These are phyloP conservation scores for Scheffersomyces cryptocercus DNA, from an alignment of 1,139 yeast species.

Conservation along the genomic window DNA sequence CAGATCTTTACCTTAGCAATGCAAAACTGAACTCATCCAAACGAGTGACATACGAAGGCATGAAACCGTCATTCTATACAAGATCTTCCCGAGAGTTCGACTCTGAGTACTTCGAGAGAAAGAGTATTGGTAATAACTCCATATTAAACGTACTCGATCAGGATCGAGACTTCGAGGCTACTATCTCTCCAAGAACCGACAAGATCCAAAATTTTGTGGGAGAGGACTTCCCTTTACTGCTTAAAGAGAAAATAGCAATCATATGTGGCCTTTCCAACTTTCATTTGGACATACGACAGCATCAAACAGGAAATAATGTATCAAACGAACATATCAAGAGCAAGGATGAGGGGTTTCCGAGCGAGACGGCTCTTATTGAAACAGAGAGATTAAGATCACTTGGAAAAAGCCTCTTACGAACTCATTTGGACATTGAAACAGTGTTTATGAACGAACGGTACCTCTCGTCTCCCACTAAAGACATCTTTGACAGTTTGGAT, in stretches of 20 bases:
- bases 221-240: conserved; percentile 19
- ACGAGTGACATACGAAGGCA: conserved; percentile 12
- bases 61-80: conserved; percentile 15
- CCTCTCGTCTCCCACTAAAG: conserved; percentile 29
- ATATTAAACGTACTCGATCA: conserved; percentile 11
- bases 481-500: conserved; percentile 21
- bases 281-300: conserved; percentile 6
- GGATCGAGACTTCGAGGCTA: conserved; percentile 11
- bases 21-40: conserved; percentile 8
- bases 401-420: conserved; percentile 21
- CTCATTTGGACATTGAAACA: conserved; percentile 20
- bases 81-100: conserved; percentile 15
- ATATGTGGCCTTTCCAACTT: conserved; percentile 24
- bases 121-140: conserved; percentile 10
- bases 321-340: neutral
- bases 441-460: conserved; percentile 29
- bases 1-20: conserved; percentile 15
- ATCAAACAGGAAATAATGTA: neutral
- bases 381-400: conserved; percentile 21
- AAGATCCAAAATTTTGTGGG: conserved; percentile 18
- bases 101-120: conserved; percentile 11
- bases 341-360: neutral
- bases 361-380: neutral
- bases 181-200: conserved; percentile 8
- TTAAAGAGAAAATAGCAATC: conserved; percentile 22